A percentile compares a stretch with the other conserved stretches of the same genome.
Conservation (phyloP, 1,139 yeast species). For the Taphrina sp. region DNA sequence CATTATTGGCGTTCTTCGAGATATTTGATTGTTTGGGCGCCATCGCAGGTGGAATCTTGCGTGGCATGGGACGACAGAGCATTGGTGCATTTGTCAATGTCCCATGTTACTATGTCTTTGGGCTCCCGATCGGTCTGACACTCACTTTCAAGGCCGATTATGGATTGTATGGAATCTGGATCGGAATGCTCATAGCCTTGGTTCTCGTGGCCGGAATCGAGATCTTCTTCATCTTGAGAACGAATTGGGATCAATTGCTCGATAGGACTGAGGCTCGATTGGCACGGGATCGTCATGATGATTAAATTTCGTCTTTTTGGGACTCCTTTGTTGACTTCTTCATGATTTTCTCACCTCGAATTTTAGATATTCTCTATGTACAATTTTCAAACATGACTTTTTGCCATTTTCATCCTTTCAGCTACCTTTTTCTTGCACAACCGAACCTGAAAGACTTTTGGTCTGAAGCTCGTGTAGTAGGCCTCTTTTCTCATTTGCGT, state of each 20-base stretch:
- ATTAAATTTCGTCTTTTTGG: too few species aligned
- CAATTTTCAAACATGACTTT: neutral
- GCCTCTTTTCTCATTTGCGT: too few species aligned
- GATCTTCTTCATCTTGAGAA: slow-evolving; percentile 8
- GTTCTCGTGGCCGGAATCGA: slow-evolving; percentile 22
- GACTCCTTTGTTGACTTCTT: too few species aligned
- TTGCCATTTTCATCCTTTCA: neutral
- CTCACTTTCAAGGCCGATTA: slow-evolving; percentile 57
- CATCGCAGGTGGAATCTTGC: slow-evolving; percentile 74
- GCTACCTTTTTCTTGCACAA: neutral
- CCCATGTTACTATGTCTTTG: slow-evolving; percentile 65
- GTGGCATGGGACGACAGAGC: slow-evolving; percentile 82
- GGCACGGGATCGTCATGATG: slow-evolving; percentile 10
- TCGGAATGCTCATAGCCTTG: slow-evolving; percentile 77
- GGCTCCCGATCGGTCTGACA: slow-evolving; percentile 66
- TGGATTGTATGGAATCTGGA: slow-evolving; percentile 73
- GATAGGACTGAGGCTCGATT: slow-evolving; percentile 12
- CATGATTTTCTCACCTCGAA: too few species aligned
- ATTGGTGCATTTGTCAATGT: slow-evolving; percentile 78
- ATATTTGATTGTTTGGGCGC: slow-evolving; percentile 77
- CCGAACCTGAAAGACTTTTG: neutral
- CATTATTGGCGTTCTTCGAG: slow-evolving; percentile 68
- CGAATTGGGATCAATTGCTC: slow-evolving; percentile 19
- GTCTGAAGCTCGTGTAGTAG: too few species aligned
- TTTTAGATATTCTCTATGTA: neutral